Evolutionary conservation across 805 yeast species (phyloP).

Genomic region (Maudiozyma barnettii): DNA sequence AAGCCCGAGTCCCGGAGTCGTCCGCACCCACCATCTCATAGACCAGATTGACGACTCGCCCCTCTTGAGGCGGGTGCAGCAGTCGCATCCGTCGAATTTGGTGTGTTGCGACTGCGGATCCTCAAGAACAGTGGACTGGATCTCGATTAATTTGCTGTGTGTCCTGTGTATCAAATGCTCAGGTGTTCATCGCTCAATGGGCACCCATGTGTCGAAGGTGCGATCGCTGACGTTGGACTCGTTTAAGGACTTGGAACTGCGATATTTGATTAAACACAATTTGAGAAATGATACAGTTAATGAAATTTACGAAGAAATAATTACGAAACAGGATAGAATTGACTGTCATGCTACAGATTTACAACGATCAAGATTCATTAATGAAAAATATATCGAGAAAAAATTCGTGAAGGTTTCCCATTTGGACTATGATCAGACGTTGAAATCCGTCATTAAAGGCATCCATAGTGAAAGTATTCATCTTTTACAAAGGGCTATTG

Average conservation of each 20-base stretch:
- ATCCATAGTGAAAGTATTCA: constrained; percentile 39
- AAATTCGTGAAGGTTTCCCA: constrained; percentile 30
- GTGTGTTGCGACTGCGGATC: constrained; percentile 76
- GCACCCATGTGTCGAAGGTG: constrained; percentile 71
- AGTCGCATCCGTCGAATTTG: constrained; percentile 43
- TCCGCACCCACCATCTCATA: not conserved
- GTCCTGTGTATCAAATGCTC: constrained; percentile 79
- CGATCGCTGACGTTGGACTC: constrained; percentile 71
- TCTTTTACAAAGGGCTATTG: constrained; percentile 16
- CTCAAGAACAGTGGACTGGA: constrained; percentile 64
- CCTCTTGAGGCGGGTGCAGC: constrained; percentile 16
- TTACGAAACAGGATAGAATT: constrained; percentile 20
- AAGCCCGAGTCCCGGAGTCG: not conserved
- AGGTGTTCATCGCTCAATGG: constrained; percentile 79
- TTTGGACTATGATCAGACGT: constrained; percentile 13
- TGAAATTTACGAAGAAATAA: constrained; percentile 43
- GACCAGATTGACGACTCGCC: not conserved
- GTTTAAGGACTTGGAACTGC: constrained; percentile 46
- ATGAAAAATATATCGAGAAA: constrained; percentile 52
- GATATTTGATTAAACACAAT: constrained; percentile 44
- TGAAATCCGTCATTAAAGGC: constrained; percentile 40
- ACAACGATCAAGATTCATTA: constrained; percentile 49
- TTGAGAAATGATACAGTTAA: constrained; percentile 50
- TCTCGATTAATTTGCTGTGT: constrained; percentile 63
- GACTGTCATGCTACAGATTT: constrained; percentile 32